phyloP scores from a whole-genome alignment of 306 rosid genomes.

The Quercus mongolica region DNA sequence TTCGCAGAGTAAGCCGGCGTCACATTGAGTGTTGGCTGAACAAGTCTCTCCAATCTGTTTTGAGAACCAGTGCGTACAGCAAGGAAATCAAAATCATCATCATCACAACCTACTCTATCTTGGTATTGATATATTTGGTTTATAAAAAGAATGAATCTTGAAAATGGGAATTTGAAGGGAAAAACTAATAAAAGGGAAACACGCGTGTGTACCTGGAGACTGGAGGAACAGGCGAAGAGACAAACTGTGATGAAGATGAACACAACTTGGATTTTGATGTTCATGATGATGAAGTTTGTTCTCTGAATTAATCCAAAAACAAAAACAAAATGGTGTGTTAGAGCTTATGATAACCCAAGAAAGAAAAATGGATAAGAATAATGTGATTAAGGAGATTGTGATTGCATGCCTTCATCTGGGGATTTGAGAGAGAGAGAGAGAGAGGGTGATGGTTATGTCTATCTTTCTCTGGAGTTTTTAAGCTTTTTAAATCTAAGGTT shows the following conservation, averaged over 20 bases:
- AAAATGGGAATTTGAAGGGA: too few relatives aligned
- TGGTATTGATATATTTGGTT: too few relatives aligned
- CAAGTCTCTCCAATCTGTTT: slow-evolving; percentile 95
- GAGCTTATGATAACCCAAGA: background rate
- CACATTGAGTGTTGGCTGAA: slow-evolving; percentile 53
- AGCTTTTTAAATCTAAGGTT: background rate
- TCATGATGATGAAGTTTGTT: slow-evolving; percentile 1
- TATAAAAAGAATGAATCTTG: too few relatives aligned
- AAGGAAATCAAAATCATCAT: too few relatives aligned
- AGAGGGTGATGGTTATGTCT: background rate
- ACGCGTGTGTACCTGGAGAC: slow-evolving; percentile 47
- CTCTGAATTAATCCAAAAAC: slow-evolving; percentile 30
- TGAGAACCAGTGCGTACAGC: background rate
- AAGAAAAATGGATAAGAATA: background rate
- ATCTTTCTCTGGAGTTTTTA: background rate
- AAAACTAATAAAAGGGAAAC: too few relatives aligned
- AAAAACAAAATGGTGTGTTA: background rate
- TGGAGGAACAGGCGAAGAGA: slow-evolving; percentile 40
- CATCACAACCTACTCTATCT: too few relatives aligned
- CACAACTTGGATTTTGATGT: slow-evolving; percentile 32
- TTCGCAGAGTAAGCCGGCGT: slow-evolving; percentile 61
- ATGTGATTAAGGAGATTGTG: background rate
- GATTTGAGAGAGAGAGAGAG: background rate
- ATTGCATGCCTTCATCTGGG: slow-evolving; percentile 41
- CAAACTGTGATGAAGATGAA: slow-evolving; percentile 50